Evolutionary conservation across 129 eudicot species (phyloP), one percentile per base, ranked within the genome.

Genomic region (sunflower (Helianthus annuus)): DNA sequence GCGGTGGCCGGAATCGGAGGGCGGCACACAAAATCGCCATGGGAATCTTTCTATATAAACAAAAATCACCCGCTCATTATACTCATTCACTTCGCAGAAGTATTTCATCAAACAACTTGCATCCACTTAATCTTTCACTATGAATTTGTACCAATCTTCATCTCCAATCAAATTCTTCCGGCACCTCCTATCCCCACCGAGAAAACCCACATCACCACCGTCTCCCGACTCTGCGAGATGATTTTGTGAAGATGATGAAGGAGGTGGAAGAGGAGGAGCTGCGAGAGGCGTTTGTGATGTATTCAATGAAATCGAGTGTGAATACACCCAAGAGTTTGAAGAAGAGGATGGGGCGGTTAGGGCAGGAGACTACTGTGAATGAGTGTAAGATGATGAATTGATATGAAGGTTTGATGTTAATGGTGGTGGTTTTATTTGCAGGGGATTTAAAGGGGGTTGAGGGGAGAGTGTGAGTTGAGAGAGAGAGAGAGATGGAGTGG

Each of bases 231-330:
- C 49, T 5, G 32, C 42, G 81, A 71, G 9, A n/a, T n/a, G 89
- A 84, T 76, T 82, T 84, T 9, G 67, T 66, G 49, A 82, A 69
- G 74, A 58, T 82, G 86, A 74, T 82, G 86, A 69, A 72, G 64
- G 78, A 70, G 40, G 76, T 79, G 55, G 77, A 44, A 32, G 80
- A 76, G 67, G 82, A 78, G 55, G 85, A 84, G 42, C 4, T 84
- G 73, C 66, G 56, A 71, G 83, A 66, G 67, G 91, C 88, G 79
- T 86, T 86, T 29, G 29, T 39, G 52, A 76, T 86, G 91, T 83
- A 86, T 66, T 72, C 70, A 7, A 3, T n/a, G 73, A 29, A 51
- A 51, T 63, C 82, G 36, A 68, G 70, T 73, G 81, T 63, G 44
- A 86, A 83, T 7, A 86, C 88, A 15, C 75, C 88, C 0, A 83